Evolutionary conservation across 768 basidiomycete genomes (phyloP).

Genomic region (Thelephora ganbajun): DNA sequence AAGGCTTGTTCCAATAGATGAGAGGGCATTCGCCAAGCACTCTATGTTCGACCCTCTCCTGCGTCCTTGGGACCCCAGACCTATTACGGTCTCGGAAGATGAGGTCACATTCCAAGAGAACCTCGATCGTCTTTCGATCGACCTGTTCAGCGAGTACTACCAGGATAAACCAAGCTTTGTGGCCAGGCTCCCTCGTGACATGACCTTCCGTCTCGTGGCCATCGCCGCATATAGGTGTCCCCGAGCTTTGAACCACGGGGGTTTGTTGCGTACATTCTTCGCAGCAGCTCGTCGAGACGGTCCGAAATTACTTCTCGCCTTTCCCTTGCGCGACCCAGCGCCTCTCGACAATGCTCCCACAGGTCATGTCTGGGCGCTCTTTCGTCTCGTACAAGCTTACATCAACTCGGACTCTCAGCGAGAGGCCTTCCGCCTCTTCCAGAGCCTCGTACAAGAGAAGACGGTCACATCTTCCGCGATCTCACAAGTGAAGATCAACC

Average conservation of each 20-base stretch:
- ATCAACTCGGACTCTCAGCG: constrained; percentile 19
- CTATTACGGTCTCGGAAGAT: no score
- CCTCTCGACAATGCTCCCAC: background rate
- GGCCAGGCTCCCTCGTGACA: background rate
- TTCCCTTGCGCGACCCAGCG: background rate
- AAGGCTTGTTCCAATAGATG: no score
- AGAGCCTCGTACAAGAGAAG: constrained; percentile 27
- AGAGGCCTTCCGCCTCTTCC: constrained; percentile 33
- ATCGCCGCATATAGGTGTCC: no score
- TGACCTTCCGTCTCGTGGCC: background rate
- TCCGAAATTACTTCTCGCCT: background rate
- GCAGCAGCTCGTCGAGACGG: no score
- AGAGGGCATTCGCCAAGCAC: no score
- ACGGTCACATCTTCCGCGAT: constrained; percentile 36
- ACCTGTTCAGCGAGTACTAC: background rate
- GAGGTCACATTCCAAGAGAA: background rate
- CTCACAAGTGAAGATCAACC: constrained; percentile 20
- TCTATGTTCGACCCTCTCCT: no score
- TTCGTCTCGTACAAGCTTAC: constrained; percentile 29
- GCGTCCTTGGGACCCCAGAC: no score
- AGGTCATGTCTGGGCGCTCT: constrained; percentile 23
- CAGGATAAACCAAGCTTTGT: background rate
- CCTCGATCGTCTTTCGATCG: background rate
- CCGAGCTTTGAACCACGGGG: no score
- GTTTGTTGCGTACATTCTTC: no score